Evolutionary conservation across 2,329 filamentous ascomycete genomes (phyloP).

Genomic region (Zymoseptoria pseudotritici): DNA sequence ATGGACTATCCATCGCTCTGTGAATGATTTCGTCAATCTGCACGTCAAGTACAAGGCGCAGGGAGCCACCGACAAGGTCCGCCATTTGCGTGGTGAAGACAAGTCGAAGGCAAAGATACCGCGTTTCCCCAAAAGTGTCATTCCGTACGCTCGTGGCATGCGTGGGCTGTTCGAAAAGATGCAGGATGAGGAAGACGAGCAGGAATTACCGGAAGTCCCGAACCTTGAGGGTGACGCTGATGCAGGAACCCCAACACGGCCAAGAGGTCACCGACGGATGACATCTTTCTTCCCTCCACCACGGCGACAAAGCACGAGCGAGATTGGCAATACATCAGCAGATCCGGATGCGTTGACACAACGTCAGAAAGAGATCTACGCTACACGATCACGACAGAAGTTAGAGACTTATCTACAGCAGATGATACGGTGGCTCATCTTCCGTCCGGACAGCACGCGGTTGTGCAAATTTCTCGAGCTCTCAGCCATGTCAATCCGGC

Average conservation of each 20-base stretch:
- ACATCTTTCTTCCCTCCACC: conserved; percentile 53
- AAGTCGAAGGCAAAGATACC: conserved; percentile 67
- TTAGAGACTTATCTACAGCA: conserved; percentile 86
- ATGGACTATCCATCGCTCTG: conserved; percentile 82
- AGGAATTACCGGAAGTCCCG: conserved; percentile 26
- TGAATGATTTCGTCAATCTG: conserved; percentile 84
- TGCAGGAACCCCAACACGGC: conserved; percentile 29
- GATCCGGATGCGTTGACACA: conserved; percentile 27
- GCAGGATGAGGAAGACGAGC: conserved; percentile 66
- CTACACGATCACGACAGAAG: conserved; percentile 74
- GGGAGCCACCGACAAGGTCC: conserved; percentile 73
- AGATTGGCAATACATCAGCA: conserved; percentile 32
- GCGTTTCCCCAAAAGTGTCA: conserved; percentile 79
- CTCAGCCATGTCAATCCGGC: conserved; percentile 83
- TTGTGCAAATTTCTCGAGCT: conserved; percentile 93
- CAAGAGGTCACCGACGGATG: conserved; percentile 38
- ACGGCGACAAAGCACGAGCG: conserved; percentile 48
- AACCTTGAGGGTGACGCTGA: conserved; percentile 1
- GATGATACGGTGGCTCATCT: conserved; percentile 95
- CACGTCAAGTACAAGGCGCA: conserved; percentile 91
- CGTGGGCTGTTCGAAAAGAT: conserved; percentile 50
- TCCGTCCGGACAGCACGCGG: conserved; percentile 88
- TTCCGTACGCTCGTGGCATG: conserved; percentile 79
- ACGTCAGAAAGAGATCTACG: conserved; percentile 49
- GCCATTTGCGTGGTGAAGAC: conserved; percentile 61